Conservation (phyloP, 768 basidiomycete species). For the Neoboletus subvelutipes region DNA sequence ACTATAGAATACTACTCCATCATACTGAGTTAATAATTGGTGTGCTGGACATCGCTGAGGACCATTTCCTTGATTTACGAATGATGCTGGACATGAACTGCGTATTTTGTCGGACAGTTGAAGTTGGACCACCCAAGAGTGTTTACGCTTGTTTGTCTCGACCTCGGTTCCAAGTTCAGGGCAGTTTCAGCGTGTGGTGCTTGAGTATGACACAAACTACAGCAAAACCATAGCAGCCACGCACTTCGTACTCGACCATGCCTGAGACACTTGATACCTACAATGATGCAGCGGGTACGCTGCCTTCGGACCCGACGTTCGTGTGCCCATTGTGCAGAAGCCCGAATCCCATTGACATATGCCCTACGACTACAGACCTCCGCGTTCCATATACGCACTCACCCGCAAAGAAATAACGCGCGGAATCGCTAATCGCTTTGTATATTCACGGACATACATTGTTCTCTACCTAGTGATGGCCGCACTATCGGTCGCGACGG, state of each 20-base stretch:
- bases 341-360: conserved; percentile 13
- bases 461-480: conserved; percentile 89
- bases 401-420: conserved; percentile 79
- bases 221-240: conserved; percentile 2
- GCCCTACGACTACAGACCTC: conserved; percentile 47
- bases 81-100: neutral
- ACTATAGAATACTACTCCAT: neutral
- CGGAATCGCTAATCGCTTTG: conserved; percentile 87
- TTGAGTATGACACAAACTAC: conserved; percentile 8
- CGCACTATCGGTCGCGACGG: conserved; percentile 79
- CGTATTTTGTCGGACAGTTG: neutral
- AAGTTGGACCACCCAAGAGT: neutral
- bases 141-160: conserved; percentile 35
- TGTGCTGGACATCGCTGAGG: neutral
- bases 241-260: conserved; percentile 31
- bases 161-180: neutral
- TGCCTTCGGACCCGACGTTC: conserved; percentile 29
- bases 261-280: conserved; percentile 30
- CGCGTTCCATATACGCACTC: conserved; percentile 82
- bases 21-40: neutral
- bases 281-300: conserved; percentile 37
- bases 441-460: conserved; percentile 86
- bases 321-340: conserved; percentile 25
- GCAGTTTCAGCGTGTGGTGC: neutral
- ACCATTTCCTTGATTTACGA: neutral